Conservation (phyloP, 371 early-diverging fungal species). For the Lichtheimia hyalospora region DNA sequence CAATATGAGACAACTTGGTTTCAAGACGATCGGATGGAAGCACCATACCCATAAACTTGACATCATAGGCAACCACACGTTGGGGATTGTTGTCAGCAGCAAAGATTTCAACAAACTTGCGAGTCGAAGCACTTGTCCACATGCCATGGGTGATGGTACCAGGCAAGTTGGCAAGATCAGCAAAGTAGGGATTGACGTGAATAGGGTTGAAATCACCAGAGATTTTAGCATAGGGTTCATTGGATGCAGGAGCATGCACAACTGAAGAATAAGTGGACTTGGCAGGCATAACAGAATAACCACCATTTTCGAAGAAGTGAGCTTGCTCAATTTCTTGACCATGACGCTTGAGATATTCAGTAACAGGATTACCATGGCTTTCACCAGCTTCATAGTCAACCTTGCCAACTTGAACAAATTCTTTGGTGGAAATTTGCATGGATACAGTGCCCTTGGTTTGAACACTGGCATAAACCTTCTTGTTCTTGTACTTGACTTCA, state of each 20-base stretch:
- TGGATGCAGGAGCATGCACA: slow-evolving; percentile 78
- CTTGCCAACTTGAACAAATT: slow-evolving; percentile 80
- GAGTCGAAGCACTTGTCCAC: slow-evolving; percentile 95
- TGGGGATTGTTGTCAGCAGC: slow-evolving; percentile 95
- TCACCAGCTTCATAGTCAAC: slow-evolving; percentile 80
- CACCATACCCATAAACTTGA: slow-evolving; percentile 85
- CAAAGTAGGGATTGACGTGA: slow-evolving; percentile 96
- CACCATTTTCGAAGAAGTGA: slow-evolving; percentile 82
- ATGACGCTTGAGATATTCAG: slow-evolving; percentile 79
- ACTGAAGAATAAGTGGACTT: slow-evolving; percentile 82
- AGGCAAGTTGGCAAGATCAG: slow-evolving; percentile 88
- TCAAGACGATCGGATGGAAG: slow-evolving; percentile 84
- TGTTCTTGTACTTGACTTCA: slow-evolving; percentile 76
- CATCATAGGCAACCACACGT: slow-evolving; percentile 82
- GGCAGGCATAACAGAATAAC: slow-evolving; percentile 91
- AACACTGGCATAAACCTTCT: slow-evolving; percentile 65
- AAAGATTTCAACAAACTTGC: slow-evolving; percentile 93
- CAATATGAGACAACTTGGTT: slow-evolving; percentile 90
- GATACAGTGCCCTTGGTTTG: slow-evolving; percentile 80
- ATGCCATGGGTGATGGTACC: slow-evolving; percentile 97
- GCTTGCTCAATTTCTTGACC: slow-evolving; percentile 84
- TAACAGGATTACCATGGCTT: slow-evolving; percentile 77
- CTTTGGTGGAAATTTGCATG: slow-evolving; percentile 84
- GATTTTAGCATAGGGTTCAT: slow-evolving; percentile 85
- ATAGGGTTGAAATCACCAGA: slow-evolving; percentile 96